These are phyloP conservation scores for Entomortierella lignicola DNA, from an alignment of 192 early-diverging fungal genomes.

Conservation along the genomic window DNA sequence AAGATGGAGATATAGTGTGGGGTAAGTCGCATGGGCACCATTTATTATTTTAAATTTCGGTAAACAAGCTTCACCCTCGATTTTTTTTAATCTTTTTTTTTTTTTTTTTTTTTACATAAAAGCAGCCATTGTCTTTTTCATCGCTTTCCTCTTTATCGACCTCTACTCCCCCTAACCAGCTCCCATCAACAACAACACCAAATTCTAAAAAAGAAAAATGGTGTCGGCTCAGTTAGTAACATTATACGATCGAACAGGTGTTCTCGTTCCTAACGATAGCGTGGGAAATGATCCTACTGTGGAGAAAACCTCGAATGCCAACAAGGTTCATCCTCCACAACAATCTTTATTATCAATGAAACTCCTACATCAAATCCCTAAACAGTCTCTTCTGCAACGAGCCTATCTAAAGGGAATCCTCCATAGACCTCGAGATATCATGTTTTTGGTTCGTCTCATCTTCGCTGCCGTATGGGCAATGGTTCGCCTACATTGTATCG, in stretches of 20 bases:
- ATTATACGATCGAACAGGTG: neutral
- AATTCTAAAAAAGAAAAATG: neutral
- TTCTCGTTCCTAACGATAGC: too few relatives aligned
- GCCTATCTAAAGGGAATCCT: conserved; percentile 35
- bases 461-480: conserved; percentile 5
- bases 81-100: neutral
- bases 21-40: too few relatives aligned
- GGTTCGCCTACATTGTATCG: conserved; percentile 30
- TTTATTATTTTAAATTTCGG: too few relatives aligned
- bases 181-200: neutral
- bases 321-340: neutral
- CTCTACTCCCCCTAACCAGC: too few relatives aligned
- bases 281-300: neutral
- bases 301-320: neutral
- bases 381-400: conserved; percentile 18
- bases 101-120: neutral
- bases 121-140: too few relatives aligned
- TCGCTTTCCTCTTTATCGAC: too few relatives aligned
- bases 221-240: neutral
- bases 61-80: too few relatives aligned
- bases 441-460: conserved; percentile 10
- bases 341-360: too few relatives aligned
- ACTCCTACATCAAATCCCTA: too few relatives aligned
- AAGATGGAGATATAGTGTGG: too few relatives aligned
- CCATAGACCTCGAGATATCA: conserved; percentile 24